Evolutionary conservation across 2,329 filamentous ascomycete species (phyloP), one percentile per base, ranked within the genome.

Genomic region (Drechslerella dactyloides): DNA sequence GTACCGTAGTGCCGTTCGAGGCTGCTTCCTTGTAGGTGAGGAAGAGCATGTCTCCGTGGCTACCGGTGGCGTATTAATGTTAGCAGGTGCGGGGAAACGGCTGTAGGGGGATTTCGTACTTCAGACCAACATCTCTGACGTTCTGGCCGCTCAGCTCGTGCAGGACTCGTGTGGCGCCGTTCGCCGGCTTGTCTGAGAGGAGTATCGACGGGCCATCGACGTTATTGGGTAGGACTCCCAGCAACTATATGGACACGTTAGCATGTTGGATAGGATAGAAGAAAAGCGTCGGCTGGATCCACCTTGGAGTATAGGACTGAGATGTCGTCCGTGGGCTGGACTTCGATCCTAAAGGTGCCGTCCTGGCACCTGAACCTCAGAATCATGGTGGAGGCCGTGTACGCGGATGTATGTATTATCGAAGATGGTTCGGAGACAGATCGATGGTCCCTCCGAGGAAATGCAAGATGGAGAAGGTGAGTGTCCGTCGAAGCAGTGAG

Each of bases 31-130:
- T 44, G 81, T 96, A 99, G 75, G 86, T 87, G 75, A 97, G 83
- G 80, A 92, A 99, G 74, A 99, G 86, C 78, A 96, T 87, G 78
- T 96, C 92, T 74, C 94, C 94, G 79, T 99, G 91, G 74, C 90
- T 94, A n/a, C n/a, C n/a, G 69, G 15, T 2, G n/a, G 30, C 2
- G 15, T 11, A 23, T 1, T 42, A 37, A 2, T 3, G 27, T 44
- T 52, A 74, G 79, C 65, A 78, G 76, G 69, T 78, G 76, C 69
- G 58, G 50, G 42, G 33, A 13, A 6, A 30, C 10, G 5, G 11
- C 23, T 17, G 15, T 11, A 19, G 13, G 11, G 11, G 37, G 53
- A 21, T 42, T 7, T 40, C 81, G 74, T 81, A 86, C 85, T 83
- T 85, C 37, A 89, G 79, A 2, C 86, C 86, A 65, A 88, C 85